Percentiles rank a stretch among this genome's conserved stretches.
Conservation (phyloP, 2,329 filamentous ascomycete genomes). For the Calonectria henricotiae region DNA sequence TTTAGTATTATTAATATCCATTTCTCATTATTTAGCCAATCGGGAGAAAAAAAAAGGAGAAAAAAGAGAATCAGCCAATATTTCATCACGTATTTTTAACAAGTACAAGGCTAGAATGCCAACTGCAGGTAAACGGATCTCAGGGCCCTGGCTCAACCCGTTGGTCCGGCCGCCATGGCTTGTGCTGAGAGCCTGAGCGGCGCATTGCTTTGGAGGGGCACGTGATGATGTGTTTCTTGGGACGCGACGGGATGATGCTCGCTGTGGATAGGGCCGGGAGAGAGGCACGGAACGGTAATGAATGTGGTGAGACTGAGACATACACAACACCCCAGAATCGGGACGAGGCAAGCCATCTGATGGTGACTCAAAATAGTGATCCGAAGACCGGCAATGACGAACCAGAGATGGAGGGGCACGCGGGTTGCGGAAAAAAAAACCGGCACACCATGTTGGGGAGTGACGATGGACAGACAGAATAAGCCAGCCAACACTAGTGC, state of each 20-base stretch:
- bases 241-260: background rate
- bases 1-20: background rate
- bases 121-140: background rate
- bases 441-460: no score
- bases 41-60: no score
- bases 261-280: background rate
- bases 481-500: no score
- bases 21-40: background rate
- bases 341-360: background rate
- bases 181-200: no score
- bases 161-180: background rate
- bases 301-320: background rate
- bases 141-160: background rate
- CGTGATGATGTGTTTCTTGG: background rate
- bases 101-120: background rate
- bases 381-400: slow-evolving; percentile 10
- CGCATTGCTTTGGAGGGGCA: background rate
- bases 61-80: background rate
- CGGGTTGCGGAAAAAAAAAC: no score
- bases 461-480: no score
- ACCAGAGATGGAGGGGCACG: background rate
- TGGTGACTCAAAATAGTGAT: slow-evolving; percentile 19
- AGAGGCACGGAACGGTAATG: background rate
- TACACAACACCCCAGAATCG: background rate
- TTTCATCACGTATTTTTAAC: background rate